A percentile compares a stretch with the other conserved stretches of the same genome.
Evolutionary conservation across 1,284 basidiomycete species (phyloP).

Genomic region (Sanghuangporus weigelae): DNA sequence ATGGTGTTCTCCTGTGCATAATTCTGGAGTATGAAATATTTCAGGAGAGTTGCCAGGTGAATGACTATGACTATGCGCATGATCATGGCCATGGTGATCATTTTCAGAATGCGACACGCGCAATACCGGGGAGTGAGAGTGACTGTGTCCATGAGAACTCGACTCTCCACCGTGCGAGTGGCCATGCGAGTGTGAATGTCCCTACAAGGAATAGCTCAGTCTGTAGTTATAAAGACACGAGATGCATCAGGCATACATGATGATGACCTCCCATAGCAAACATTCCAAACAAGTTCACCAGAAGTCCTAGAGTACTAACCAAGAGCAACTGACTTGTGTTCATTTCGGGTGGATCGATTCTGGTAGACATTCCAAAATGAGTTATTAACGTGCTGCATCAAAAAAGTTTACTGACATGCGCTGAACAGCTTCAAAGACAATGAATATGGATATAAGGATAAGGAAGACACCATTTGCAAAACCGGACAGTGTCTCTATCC

Average conservation of each 20-base stretch:
- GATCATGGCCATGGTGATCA: constrained; percentile 22
- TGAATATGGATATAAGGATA: constrained; percentile 95
- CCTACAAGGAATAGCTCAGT: constrained; percentile 30
- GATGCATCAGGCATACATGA: constrained; percentile 47
- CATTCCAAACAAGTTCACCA: constrained; percentile 97
- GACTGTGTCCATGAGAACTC: constrained; percentile 11
- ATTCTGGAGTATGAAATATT: constrained; percentile 18
- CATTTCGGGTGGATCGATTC: constrained; percentile 96
- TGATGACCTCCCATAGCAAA: constrained; percentile 97
- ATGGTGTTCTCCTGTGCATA: constrained; percentile 1
- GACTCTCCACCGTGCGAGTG: constrained; percentile 28
- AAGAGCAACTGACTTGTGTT: constrained; percentile 91
- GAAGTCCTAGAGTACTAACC: constrained; percentile 85
- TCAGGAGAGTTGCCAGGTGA: constrained; percentile 13
- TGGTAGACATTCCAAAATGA: constrained; percentile 27
- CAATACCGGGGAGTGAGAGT: constrained; percentile 21
- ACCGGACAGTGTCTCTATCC: constrained; percentile 98
- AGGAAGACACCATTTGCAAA: constrained; percentile 98
- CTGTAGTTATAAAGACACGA: neutral
- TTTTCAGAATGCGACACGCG: constrained; percentile 22
- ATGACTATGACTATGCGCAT: constrained; percentile 21
- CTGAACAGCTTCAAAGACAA: constrained; percentile 97
- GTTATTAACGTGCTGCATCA: neutral
- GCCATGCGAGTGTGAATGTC: constrained; percentile 39
- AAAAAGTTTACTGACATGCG: constrained; percentile 61